Percentiles rank a stretch among this genome's conserved stretches.
Conservation (phyloP, 805 yeast genomes). For the Danielia reshetovae region DNA sequence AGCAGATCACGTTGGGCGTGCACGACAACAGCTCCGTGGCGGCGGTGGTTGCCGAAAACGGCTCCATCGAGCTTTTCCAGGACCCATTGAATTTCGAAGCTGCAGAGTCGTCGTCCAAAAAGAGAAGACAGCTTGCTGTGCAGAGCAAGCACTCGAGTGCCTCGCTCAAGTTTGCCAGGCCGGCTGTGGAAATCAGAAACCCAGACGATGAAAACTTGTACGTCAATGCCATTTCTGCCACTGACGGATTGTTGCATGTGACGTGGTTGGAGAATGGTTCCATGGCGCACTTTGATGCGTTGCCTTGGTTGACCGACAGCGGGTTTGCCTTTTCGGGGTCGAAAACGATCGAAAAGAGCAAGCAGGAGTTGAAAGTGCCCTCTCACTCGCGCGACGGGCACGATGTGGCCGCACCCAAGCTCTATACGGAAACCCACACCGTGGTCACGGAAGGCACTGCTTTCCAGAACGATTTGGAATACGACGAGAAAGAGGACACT, state of each 20-base stretch:
- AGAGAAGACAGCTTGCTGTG: conserved; percentile 42
- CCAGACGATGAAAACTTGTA: conserved; percentile 26
- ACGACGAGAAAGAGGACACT: conserved; percentile 42
- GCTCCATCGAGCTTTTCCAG: conserved; percentile 66
- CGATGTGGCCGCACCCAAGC: conserved; percentile 50
- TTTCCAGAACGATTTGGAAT: conserved; percentile 47
- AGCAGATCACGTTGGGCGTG: conserved; percentile 37
- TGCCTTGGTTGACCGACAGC: conserved; percentile 43
- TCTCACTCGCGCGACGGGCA: conserved; percentile 44
- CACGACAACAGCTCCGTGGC: conserved; percentile 31
- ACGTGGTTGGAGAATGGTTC: conserved; percentile 64
- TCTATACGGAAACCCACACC: conserved; percentile 59
- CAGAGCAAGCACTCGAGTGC: conserved; percentile 51
- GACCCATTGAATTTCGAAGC: conserved; percentile 44
- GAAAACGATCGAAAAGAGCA: conserved; percentile 30
- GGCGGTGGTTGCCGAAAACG: conserved; percentile 68
- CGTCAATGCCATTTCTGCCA: conserved; percentile 22
- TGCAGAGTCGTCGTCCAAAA: conserved; percentile 23
- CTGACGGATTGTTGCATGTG: conserved; percentile 15
- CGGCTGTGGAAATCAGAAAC: conserved; percentile 33
- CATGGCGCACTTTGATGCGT: conserved; percentile 52
- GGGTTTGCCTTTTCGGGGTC: conserved; percentile 23
- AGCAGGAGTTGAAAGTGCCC: conserved; percentile 38
- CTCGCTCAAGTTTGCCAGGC: conserved; percentile 45
- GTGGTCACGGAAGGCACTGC: conserved; percentile 63